Evolutionary conservation across 768 basidiomycete genomes (phyloP).

Genomic region (Pleurotus citrinopileatus): DNA sequence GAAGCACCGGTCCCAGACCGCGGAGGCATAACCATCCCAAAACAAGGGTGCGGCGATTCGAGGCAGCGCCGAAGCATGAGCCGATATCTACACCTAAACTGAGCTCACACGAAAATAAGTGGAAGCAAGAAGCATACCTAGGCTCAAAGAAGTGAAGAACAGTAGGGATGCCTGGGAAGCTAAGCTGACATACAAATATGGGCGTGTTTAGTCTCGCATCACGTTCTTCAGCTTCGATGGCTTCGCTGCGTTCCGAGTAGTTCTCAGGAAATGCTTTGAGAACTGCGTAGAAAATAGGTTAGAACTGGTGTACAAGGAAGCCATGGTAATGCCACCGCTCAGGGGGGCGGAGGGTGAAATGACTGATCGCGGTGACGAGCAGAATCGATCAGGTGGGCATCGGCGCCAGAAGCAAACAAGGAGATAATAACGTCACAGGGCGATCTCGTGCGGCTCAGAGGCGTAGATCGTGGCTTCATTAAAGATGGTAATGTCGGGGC

Average conservation of each 20-base stretch:
- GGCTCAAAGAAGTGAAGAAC: slow-evolving; percentile 94
- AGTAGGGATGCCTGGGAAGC: slow-evolving; percentile 90
- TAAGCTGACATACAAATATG: slow-evolving; percentile 86
- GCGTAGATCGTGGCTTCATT: not conserved
- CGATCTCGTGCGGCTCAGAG: slow-evolving; percentile 12
- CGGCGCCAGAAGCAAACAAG: slow-evolving; percentile 7
- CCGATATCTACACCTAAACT: slow-evolving; percentile 56
- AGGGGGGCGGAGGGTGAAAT: not conserved
- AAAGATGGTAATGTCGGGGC: not conserved
- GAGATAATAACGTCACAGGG: slow-evolving; percentile 8
- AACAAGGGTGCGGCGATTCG: slow-evolving; percentile 68
- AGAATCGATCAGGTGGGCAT: not conserved
- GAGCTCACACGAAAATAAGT: not conserved
- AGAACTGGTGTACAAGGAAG: not conserved
- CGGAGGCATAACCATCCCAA: slow-evolving; percentile 90
- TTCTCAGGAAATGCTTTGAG: slow-evolving; percentile 62
- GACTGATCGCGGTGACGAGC: not conserved
- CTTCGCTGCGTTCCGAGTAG: slow-evolving; percentile 60
- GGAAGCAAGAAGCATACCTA: slow-evolving; percentile 33
- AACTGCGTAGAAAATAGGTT: slow-evolving; percentile 35
- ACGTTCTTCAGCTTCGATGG: slow-evolving; percentile 74
- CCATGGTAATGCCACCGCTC: not conserved
- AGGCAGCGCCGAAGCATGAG: slow-evolving; percentile 97
- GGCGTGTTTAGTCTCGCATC: slow-evolving; percentile 82
- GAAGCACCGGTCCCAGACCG: slow-evolving; percentile 17